A percentile compares a stretch with the other conserved stretches of the same genome.
phyloP scores from a whole-genome alignment of 2,329 filamentous ascomycete species.

The Zymoseptoria crescenta region DNA sequence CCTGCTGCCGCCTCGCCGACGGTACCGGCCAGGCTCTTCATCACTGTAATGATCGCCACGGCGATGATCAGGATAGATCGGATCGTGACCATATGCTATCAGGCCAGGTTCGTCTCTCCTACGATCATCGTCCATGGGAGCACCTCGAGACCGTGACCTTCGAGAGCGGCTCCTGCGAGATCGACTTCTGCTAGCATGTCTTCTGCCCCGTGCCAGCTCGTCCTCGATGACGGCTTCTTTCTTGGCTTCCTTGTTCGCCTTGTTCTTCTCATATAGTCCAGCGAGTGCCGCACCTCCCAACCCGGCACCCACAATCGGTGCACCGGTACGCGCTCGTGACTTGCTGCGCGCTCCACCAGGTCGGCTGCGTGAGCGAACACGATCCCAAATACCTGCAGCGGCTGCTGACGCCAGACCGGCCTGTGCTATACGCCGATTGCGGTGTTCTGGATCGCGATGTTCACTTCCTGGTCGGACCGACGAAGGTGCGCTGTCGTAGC shows the following conservation, averaged over 20 bases:
- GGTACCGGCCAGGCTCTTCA: constrained; percentile 35
- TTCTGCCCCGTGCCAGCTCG: constrained; percentile 25
- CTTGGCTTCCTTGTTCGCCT: constrained; percentile 51
- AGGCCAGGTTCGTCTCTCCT: constrained; percentile 42
- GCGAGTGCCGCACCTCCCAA: constrained; percentile 54
- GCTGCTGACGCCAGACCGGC: constrained; percentile 56
- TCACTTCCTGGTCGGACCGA: constrained; percentile 22
- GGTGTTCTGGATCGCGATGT: constrained; percentile 39
- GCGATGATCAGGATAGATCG: constrained; percentile 49
- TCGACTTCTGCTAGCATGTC: constrained; percentile 19
- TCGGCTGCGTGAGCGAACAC: constrained; percentile 51
- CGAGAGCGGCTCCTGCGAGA: constrained; percentile 30
- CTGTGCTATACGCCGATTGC: constrained; percentile 52
- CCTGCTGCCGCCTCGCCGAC: constrained; percentile 35
- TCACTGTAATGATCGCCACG: constrained; percentile 30
- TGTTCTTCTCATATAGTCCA: constrained; percentile 55
- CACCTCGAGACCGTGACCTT: constrained; percentile 35
- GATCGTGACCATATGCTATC: constrained; percentile 58
- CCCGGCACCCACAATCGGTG: constrained; percentile 54
- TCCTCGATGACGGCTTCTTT: constrained; percentile 34
- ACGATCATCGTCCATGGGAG: constrained; percentile 30
- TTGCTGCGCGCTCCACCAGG: constrained; percentile 44
- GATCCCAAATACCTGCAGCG: constrained; percentile 53
- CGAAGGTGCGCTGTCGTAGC: constrained; percentile 10
- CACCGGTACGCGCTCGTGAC: constrained; percentile 48